phyloP scores from a whole-genome alignment of 345 rosid species.

The Salix caprea region DNA sequence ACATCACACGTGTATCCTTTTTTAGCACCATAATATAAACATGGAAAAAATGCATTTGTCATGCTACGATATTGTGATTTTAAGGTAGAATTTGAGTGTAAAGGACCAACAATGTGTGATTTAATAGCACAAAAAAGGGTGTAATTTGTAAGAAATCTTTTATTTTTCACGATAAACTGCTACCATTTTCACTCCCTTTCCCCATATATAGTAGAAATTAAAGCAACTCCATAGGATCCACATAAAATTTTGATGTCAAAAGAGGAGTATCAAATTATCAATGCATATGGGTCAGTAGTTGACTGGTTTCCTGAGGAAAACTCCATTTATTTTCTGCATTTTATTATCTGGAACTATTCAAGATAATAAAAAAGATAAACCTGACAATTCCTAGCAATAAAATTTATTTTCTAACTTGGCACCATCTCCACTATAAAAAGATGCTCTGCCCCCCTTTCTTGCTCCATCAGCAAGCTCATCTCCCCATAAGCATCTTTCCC shows the following conservation, averaged over 20 bases:
- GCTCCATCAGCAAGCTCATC: slow-evolving; percentile 23
- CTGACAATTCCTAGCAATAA: slow-evolving; percentile 20
- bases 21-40: not conserved
- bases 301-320: slow-evolving; percentile 1
- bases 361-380: slow-evolving; percentile 11
- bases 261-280: not conserved
- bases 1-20: not conserved
- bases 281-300: slow-evolving; percentile 19
- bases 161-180: not conserved
- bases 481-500: slow-evolving; percentile 23
- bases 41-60: not conserved
- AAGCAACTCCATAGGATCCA: not conserved
- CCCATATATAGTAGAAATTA: not conserved
- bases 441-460: slow-evolving; percentile 24
- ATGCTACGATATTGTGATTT: not conserved
- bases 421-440: slow-evolving; percentile 39
- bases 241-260: slow-evolving; percentile 9
- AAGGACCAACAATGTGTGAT: not conserved
- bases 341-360: slow-evolving; percentile 37
- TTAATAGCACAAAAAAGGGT: not conserved
- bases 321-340: slow-evolving; percentile 20
- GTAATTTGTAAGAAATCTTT: not conserved
- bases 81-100: not conserved
- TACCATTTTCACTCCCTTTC: not conserved
- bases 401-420: slow-evolving; percentile 25